Conservation (phyloP, 2,329 filamentous ascomycete genomes). For the Xylaria sp. region DNA sequence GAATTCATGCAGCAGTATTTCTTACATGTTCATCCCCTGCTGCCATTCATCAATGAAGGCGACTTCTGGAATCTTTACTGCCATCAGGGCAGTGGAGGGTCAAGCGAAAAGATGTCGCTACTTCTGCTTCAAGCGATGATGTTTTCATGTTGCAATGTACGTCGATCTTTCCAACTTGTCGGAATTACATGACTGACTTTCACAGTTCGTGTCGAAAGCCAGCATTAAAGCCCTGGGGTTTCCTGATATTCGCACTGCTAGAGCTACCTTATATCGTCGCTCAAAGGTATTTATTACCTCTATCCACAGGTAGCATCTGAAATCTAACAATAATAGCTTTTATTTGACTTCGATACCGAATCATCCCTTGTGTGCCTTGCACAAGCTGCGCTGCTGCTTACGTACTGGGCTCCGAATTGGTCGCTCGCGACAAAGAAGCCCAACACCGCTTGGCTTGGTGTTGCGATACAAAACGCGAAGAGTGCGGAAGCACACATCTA, state of each 20-base stretch:
- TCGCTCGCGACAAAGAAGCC: slow-evolving; percentile 53
- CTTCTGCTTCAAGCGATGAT: slow-evolving; percentile 60
- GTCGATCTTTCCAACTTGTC: slow-evolving; percentile 23
- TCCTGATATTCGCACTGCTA: slow-evolving; percentile 55
- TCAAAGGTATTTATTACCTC: slow-evolving; percentile 51
- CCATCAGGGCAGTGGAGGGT: slow-evolving; percentile 39
- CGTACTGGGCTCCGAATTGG: slow-evolving; percentile 54
- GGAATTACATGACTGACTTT: slow-evolving; percentile 6
- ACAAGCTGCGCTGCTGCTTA: slow-evolving; percentile 57
- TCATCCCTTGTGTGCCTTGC: slow-evolving; percentile 54
- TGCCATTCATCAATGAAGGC: slow-evolving; percentile 59
- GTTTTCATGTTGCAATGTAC: slow-evolving; percentile 57
- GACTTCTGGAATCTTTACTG: slow-evolving; percentile 61
- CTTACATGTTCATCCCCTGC: slow-evolving; percentile 58
- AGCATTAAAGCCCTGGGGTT: slow-evolving; percentile 57
- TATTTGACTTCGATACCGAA: slow-evolving; percentile 59
- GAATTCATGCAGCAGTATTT: slow-evolving; percentile 63
- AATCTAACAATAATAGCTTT: slow-evolving; percentile 47
- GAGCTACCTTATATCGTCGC: slow-evolving; percentile 57
- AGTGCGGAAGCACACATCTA: slow-evolving; percentile 58
- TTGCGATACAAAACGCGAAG: slow-evolving; percentile 62
- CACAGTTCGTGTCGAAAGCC: slow-evolving; percentile 53
- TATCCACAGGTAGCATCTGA: slow-evolving; percentile 1
- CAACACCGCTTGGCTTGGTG: slow-evolving; percentile 62
- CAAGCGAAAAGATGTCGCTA: slow-evolving; percentile 53